Percentiles rank a stretch among this genome's conserved stretches.
These are phyloP conservation scores for Pythium pyrilobum DNA, from an alignment of 352 stramenopile species.

Conservation along the genomic window DNA sequence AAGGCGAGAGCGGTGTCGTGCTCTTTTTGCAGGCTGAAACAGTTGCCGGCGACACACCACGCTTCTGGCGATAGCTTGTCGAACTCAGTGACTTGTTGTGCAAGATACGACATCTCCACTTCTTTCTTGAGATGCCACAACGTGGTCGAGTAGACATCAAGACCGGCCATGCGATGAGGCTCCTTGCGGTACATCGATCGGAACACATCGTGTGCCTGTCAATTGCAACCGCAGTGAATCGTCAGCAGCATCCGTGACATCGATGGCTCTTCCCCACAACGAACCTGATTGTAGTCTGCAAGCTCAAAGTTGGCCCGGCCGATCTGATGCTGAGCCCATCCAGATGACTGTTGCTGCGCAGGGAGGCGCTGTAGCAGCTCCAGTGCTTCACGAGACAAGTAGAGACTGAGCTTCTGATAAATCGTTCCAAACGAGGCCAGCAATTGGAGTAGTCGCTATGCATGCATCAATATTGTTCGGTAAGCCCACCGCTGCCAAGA, in stretches of 20 bases:
- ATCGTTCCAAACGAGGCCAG: constrained; percentile 70
- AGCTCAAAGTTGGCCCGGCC: constrained; percentile 94
- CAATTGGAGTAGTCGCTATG: constrained; percentile 42
- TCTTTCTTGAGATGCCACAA: constrained; percentile 98
- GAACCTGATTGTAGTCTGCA: constrained; percentile 89
- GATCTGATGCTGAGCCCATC: constrained; percentile 93
- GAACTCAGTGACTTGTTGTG: constrained; percentile 91
- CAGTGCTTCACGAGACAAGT: constrained; percentile 84
- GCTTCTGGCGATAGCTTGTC: constrained; percentile 92
- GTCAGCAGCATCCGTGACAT: too few species aligned
- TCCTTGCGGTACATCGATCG: constrained; percentile 87
- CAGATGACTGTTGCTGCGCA: constrained; percentile 80
- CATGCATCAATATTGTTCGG: too few species aligned
- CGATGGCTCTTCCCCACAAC: too few species aligned
- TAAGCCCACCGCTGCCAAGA: too few species aligned
- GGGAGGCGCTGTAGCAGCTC: constrained; percentile 85
- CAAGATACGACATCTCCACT: constrained; percentile 95
- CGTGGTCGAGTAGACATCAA: constrained; percentile 95
- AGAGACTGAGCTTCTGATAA: constrained; percentile 66
- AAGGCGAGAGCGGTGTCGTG: constrained; percentile 95
- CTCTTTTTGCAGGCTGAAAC: constrained; percentile 98
- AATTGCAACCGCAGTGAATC: too few species aligned
- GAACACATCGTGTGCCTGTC: constrained; percentile 83
- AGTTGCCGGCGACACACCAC: constrained; percentile 97
- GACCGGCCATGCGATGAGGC: constrained; percentile 90